phyloP scores from a whole-genome alignment of 176 grass and related monocot species.

The Carex pumila region DNA sequence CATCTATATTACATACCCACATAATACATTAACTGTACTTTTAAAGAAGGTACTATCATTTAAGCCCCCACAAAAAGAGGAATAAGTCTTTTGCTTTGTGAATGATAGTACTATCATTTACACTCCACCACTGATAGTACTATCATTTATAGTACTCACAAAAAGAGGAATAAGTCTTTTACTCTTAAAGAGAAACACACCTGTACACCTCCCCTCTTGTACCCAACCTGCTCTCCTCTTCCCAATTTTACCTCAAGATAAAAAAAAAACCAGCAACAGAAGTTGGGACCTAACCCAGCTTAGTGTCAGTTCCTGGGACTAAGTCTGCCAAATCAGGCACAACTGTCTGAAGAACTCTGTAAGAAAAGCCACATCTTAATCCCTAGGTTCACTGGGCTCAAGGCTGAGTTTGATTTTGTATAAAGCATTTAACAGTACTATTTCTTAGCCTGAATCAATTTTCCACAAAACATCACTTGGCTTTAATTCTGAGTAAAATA shows the following conservation, averaged over 20 bases:
- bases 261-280: neutral
- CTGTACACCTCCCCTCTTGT: neutral
- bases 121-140: too few species aligned
- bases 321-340: neutral
- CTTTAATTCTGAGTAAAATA: neutral
- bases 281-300: neutral
- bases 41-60: neutral
- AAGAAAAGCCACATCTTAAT: neutral
- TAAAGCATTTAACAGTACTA: neutral
- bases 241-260: neutral
- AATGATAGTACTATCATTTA: too few species aligned
- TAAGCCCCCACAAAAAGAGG: neutral
- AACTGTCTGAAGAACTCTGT: neutral
- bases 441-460: slow-evolving; percentile 1
- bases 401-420: neutral
- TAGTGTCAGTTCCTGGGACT: neutral
- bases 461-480: neutral
- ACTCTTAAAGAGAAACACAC: neutral
- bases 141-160: too few species aligned
- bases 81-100: neutral
- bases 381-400: neutral
- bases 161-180: neutral
- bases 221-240: neutral
- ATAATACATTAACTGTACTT: neutral
- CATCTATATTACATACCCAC: neutral